A percentile compares a stretch with the other conserved stretches of the same genome.
Evolutionary conservation across 2,329 filamentous ascomycete species (phyloP).

Genomic region (Tolypocladium endophyticum): DNA sequence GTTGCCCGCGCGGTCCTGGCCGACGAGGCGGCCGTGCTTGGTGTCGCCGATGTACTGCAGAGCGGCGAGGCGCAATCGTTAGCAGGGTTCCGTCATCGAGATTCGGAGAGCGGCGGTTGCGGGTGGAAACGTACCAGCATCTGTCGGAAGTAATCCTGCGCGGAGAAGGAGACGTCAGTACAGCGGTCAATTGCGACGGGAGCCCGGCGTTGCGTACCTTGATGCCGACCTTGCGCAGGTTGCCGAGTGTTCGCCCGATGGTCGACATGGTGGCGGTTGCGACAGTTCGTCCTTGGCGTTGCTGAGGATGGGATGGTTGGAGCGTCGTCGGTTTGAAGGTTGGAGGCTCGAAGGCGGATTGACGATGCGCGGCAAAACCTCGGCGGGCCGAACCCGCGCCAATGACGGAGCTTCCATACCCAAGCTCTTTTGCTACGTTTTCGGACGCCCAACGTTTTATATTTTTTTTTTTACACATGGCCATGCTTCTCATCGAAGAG

Average conservation of each 20-base stretch:
- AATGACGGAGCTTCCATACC: neutral
- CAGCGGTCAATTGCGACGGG: neutral
- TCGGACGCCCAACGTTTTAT: too few relatives aligned
- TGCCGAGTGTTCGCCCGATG: slow-evolving; percentile 72
- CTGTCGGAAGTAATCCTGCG: slow-evolving; percentile 81
- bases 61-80: slow-evolving; percentile 4
- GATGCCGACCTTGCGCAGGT: slow-evolving; percentile 77
- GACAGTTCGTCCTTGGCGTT: slow-evolving; percentile 7
- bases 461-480: neutral
- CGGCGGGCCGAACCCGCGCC: slow-evolving; percentile 10
- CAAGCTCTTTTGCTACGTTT: neutral
- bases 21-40: slow-evolving; percentile 81
- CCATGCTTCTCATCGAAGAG: neutral
- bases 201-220: slow-evolving; percentile 49
- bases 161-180: slow-evolving; percentile 4
- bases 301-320: slow-evolving; percentile 1
- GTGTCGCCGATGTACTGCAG: slow-evolving; percentile 68
- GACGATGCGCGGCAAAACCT: slow-evolving; percentile 17
- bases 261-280: slow-evolving; percentile 68
- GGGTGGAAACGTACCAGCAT: slow-evolving; percentile 63
- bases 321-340: neutral
- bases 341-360: slow-evolving; percentile 5
- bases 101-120: slow-evolving; percentile 5
- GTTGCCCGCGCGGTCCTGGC: slow-evolving; percentile 84
- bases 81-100: slow-evolving; percentile 9